phyloP scores from a whole-genome alignment of 768 basidiomycete genomes.

The Hysterangium stoloniferum region DNA sequence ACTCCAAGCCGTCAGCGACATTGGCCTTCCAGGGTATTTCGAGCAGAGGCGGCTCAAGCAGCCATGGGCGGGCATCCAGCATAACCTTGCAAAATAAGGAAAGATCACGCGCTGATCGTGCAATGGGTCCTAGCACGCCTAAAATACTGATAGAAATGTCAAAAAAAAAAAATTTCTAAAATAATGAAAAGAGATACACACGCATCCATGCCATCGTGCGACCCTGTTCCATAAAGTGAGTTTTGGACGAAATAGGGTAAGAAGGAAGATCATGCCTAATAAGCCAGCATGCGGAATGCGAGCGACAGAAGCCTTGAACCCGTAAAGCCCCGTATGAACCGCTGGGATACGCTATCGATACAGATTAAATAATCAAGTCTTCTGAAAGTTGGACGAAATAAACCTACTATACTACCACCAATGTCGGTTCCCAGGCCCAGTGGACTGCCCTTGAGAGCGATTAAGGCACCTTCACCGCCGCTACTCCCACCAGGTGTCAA shows the following conservation, averaged over 20 bases:
- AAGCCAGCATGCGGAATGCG: constrained; percentile 46
- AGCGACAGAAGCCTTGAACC: constrained; percentile 39
- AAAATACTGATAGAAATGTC: constrained; percentile 23
- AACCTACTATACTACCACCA: constrained; percentile 36
- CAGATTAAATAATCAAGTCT: not conserved
- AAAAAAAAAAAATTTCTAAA: not conserved
- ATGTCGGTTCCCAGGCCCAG: constrained; percentile 40
- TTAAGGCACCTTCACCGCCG: constrained; percentile 40
- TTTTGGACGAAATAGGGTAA: constrained; percentile 13
- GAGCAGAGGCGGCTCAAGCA: constrained; percentile 36
- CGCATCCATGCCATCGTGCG: constrained; percentile 47
- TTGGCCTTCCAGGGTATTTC: constrained; percentile 42
- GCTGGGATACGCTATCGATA: constrained; percentile 30
- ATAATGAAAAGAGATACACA: not conserved
- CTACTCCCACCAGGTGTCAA: constrained; percentile 40
- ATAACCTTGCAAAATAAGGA: constrained; percentile 40
- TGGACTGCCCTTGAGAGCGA: constrained; percentile 35
- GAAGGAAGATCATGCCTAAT: constrained; percentile 16
- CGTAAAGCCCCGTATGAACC: constrained; percentile 34
- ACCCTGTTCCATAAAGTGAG: constrained; percentile 20
- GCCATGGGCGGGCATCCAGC: constrained; percentile 41
- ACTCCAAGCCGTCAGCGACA: constrained; percentile 28
- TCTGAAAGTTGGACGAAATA: not conserved
- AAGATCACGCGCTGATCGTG: constrained; percentile 41
- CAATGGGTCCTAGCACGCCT: constrained; percentile 42